Base-by-base conservation (phyloP, 768 basidiomycete genomes). In the Mycena venus region DNA sequence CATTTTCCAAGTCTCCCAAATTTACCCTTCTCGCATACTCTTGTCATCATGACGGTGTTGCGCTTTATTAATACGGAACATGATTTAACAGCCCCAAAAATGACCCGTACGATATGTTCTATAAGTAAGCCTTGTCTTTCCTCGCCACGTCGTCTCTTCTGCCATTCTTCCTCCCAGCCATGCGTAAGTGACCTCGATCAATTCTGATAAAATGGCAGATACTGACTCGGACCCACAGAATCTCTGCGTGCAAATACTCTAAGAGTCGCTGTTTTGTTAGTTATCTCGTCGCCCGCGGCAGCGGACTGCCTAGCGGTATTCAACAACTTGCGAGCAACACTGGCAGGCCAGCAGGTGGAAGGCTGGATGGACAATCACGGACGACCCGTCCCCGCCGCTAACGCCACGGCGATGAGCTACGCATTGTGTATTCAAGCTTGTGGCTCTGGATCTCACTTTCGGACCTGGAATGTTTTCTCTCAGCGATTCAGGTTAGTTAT, bases 401-500 rank as follows among this genome's bases (percentile, higher is more conserved):
- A 72, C n/a, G 71, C 71, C 15, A 72, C 63, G 4, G 71, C 55
- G 15, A 56, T 72, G 47, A 56, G 31, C n/a, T 72, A 72, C 31
- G 55, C 34, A 1, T 27, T 67, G 51, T 72, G 71, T 21, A 23
- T 65, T n/a, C 10, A 34, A 42, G 56, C 59, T 11, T 73, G 72
- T 36, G 72, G 72, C 11, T 6, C 64, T 14, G 32, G 66, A 27
- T 19, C 42, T 14, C 23, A 42, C 3, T 27, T 56, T 19, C 56
- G 58, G 14, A 7, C 49, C 4, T 73, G 72, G 72, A 42, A n/a
- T n/a, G 38, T 53, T 7, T 66, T 73, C 38, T 47, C 56, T 15
- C 64, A 73, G 32, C 36, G 63, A 36, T 66, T 68, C 51, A 68
- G 64, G 72, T 67, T 9, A 1, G 72, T 47, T 42, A 14, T n/a